Base-by-base conservation (phyloP, 1,284 basidiomycete genomes). In the Volvariella volvacea region DNA sequence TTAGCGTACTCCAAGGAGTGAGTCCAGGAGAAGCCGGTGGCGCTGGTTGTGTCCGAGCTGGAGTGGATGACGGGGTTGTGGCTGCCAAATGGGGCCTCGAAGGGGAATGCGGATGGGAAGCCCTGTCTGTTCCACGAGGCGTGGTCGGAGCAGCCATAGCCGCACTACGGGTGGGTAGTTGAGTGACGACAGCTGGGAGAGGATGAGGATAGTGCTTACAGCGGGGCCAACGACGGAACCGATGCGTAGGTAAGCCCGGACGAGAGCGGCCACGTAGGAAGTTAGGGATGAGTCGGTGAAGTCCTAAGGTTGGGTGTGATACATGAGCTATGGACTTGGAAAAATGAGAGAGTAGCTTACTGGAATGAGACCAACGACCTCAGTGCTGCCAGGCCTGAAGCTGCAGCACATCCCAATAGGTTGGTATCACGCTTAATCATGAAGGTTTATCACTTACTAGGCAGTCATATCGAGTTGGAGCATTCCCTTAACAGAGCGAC, bases 1-100 rank as follows among this genome's bases (percentile, higher is more conserved):
- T 75, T 76, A 36, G 71, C 66, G 55, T 73, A 76, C 52, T 72
- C 70, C 34, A 64, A 45, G 4, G 56, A 53, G 46, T 78, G 77
- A 8, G 65, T 50, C 56, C 57, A 62, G 22, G 58, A 59, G 52
- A 61, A 69, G 41, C 72, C 70, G 41, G 66, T 60, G 44, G 71
- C 69, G n/a, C 16, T 42, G 9, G 67, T 71, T 51, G 75, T 60
- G 30, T 63, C 77, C 19, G 58, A 54, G 4, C 65, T 55, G 8
- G 67, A 64, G 59, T 79, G 77, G 47, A 78, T 78, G 49, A 66
- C 39, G 22, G 55, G 54, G 56, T 64, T 57, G 45, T 55, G 42
- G 32, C 59, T 49, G 28, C 51, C 49, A 39, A 58, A 57, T 3
- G 48, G 45, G 28, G 52, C 46, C 42, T 63, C 60, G 41, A 61